A percentile compares a stretch with the other conserved stretches of the same genome.
These are phyloP conservation scores for Fusarium devonianum DNA, from an alignment of 2,329 filamentous ascomycete species.

Conservation along the genomic window DNA sequence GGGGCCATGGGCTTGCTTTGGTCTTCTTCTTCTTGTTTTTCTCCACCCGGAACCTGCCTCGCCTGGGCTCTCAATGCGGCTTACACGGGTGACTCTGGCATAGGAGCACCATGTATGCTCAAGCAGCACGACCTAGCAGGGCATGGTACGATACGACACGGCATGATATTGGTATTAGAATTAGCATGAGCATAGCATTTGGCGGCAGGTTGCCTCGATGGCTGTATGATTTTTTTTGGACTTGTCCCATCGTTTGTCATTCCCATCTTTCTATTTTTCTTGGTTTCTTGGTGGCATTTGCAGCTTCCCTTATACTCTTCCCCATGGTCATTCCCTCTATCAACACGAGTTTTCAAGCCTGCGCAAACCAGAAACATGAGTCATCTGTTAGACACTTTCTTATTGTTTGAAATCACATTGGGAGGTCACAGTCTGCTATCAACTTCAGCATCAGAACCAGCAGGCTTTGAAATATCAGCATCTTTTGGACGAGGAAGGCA, in stretches of 20 bases:
- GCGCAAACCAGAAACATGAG: slow-evolving; percentile 5
- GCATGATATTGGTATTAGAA: slow-evolving; percentile 19
- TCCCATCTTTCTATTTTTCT: background rate
- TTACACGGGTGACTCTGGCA: slow-evolving; percentile 14
- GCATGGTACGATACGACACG: slow-evolving; percentile 15
- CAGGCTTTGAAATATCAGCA: too few species aligned
- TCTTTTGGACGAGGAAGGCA: too few species aligned
- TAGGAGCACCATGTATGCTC: slow-evolving; percentile 18
- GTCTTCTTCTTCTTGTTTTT: slow-evolving; percentile 9
- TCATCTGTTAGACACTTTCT: background rate
- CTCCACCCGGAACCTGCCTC: slow-evolving; percentile 1
- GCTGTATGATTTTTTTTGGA: slow-evolving; percentile 26
- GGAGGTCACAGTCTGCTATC: slow-evolving; percentile 2
- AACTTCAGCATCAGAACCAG: background rate
- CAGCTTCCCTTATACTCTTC: slow-evolving; percentile 13
- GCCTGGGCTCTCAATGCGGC: slow-evolving; percentile 9
- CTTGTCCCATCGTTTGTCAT: background rate
- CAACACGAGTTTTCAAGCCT: slow-evolving; percentile 8
- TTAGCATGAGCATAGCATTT: slow-evolving; percentile 31
- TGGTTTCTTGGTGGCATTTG: slow-evolving; percentile 2
- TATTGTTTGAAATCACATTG: background rate
- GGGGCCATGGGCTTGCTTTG: slow-evolving; percentile 8
- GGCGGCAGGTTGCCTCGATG: slow-evolving; percentile 27
- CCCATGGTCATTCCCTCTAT: slow-evolving; percentile 6
- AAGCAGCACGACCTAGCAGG: slow-evolving; percentile 7